Percentiles rank a stretch among this genome's conserved stretches.
Evolutionary conservation across 805 yeast genomes (phyloP).

Genomic region (Wickerhamomyces pijperi): DNA sequence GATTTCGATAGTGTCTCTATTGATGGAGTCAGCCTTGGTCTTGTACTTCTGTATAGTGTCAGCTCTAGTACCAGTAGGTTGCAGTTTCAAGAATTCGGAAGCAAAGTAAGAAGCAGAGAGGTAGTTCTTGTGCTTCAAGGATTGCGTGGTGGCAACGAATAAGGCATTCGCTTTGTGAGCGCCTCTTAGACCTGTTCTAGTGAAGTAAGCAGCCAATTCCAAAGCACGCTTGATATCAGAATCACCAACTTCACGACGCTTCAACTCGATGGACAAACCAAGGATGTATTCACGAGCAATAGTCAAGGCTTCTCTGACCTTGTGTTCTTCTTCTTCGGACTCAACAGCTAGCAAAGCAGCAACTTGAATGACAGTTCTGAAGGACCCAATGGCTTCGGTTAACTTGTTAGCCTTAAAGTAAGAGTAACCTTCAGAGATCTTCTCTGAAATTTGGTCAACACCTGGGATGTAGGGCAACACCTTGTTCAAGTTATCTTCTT

Average conservation of each 20-base stretch:
- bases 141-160: constrained; percentile 91
- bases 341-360: constrained; percentile 62
- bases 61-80: constrained; percentile 66
- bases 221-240: constrained; percentile 72
- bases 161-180: constrained; percentile 81
- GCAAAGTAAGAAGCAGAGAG: constrained; percentile 89
- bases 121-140: constrained; percentile 80
- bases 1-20: constrained; percentile 79
- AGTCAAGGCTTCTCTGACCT: constrained; percentile 58
- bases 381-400: constrained; percentile 66
- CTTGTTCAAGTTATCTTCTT: constrained; percentile 36
- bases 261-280: constrained; percentile 84
- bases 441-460: constrained; percentile 48
- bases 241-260: constrained; percentile 71
- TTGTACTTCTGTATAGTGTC: constrained; percentile 83
- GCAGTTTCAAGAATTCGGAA: constrained; percentile 61
- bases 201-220: constrained; percentile 93
- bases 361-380: constrained; percentile 72
- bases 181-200: constrained; percentile 70
- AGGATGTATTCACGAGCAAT: constrained; percentile 84
- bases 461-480: constrained; percentile 69
- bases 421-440: constrained; percentile 63
- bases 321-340: constrained; percentile 63
- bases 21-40: constrained; percentile 65
- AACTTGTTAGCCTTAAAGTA: constrained; percentile 76